These are phyloP conservation scores for Pythium rhizo-oryzae DNA, from an alignment of 352 stramenopile genomes.

Conservation along the genomic window DNA sequence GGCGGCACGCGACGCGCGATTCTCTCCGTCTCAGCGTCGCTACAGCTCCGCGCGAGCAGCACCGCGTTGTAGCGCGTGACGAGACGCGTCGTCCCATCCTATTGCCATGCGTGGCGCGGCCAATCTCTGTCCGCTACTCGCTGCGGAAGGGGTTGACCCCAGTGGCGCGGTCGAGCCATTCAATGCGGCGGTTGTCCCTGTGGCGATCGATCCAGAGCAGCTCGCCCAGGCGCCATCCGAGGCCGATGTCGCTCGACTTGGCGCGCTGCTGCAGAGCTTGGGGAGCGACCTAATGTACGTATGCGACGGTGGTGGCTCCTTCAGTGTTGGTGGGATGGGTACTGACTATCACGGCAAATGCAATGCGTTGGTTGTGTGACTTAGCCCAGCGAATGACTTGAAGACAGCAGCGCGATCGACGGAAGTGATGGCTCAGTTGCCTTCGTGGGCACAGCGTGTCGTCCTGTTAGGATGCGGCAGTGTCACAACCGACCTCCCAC, in stretches of 20 bases:
- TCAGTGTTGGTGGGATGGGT: not conserved
- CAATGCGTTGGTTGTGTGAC: not conserved
- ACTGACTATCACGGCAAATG: not conserved
- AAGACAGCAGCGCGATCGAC: not conserved
- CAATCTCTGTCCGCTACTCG: constrained; percentile 60
- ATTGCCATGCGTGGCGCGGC: constrained; percentile 51
- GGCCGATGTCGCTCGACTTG: constrained; percentile 41
- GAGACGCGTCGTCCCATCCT: not conserved
- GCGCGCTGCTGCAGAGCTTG: constrained; percentile 38
- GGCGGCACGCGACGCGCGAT: not conserved
- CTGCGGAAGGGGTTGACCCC: constrained; percentile 27
- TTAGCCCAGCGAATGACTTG: constrained; percentile 12
- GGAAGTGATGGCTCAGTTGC: constrained; percentile 24
- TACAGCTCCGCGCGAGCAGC: not conserved
- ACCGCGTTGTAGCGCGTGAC: constrained; percentile 13
- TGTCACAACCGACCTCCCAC: not conserved
- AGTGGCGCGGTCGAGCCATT: constrained; percentile 34
- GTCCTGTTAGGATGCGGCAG: constrained; percentile 43
- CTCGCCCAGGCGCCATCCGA: constrained; percentile 2
- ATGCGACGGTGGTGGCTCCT: not conserved
- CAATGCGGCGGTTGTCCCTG: constrained; percentile 9
- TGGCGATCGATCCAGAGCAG: constrained; percentile 16
- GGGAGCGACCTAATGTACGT: constrained; percentile 47
- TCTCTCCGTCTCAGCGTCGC: constrained; percentile 5
- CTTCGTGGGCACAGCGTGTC: constrained; percentile 59